Base-by-base conservation (phyloP, 805 yeast genomes). In the Lipomyces orientalis region DNA sequence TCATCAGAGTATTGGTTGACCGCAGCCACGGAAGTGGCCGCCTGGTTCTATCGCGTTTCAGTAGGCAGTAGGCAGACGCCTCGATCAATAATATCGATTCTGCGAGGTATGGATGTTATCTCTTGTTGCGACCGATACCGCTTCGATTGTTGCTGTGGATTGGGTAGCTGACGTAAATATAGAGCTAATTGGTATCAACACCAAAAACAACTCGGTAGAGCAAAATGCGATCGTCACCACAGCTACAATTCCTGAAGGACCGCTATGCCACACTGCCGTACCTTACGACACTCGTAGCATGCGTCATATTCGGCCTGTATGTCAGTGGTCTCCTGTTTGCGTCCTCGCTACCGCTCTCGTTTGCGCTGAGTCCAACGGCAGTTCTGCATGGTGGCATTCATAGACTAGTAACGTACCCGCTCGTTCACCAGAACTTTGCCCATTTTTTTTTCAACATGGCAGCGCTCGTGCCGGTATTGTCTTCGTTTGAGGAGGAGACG, bases 401-500 rank as follows among this genome's bases (percentile, higher is more conserved):
- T 54, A 29, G 73, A 22, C 39, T 71, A 22, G 14, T 70, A 52
- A 71, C 73, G 10, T 71, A 71, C 54, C 73, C 73, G 19, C 57
- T 70, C 10, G 72, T 63, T 12, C 73, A 71, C 61, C 63, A 60
- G 64, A 62, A 64, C 39, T 49, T 71, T 19, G 22, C 64, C 22
- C 70, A 70, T 54, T 22, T 70, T 22, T 56, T 69, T 33, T 70
- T 71, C 57, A 70, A 70, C 43, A 54, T 70, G n/a, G 52, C 64
- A 9, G 71, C 73, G 19, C 51, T 71, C 22, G 52, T 64, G 16
- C 70, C 73, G 8, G 70, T 71, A 1, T 52, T 71, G 64, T 63
- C 72, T 12, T 52, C 66, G 55, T 71, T 71, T 57, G 73, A 71
- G 54, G 68, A 67, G 60, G 67, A 70, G 54, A 66, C 65, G 14